Evolutionary conservation across 129 eudicot species (phyloP), one percentile per base, ranked within the genome.

Genomic region (Kitagawia praeruptora): DNA sequence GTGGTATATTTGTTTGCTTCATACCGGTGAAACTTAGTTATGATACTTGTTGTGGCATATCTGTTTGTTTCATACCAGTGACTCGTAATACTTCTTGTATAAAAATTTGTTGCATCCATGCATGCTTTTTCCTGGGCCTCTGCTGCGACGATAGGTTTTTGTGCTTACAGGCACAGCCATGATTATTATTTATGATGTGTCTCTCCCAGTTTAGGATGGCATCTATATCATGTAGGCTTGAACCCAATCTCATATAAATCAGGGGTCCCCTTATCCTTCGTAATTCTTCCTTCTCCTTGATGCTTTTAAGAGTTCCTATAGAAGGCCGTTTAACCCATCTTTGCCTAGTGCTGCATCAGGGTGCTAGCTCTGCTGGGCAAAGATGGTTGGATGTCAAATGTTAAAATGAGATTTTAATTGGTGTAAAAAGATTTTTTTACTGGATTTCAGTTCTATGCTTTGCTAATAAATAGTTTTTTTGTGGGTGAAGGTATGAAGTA

Each of bases 401-500:
- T 72, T 41, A 9, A 40, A 18, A 39, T 70, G 28, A 72, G 14
- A 21, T 19, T 15, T 41, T 9, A 19, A 41, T 21, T 72, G 2
- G 34, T 16, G 4, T 69, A 5, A 40, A 39, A 70, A 18, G 12
- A 1, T 71, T 67, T 15, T 15, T 37, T 51, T 6, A 37, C 19
- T 25, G 72, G 37, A 11, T 21, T 54, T 53, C 37, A 9, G 37
- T 77, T 21, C 25, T 15, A 47, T 45, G n/a, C 42, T 25, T 45
- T 41, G 8, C 45, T 78, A 44, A 27, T 75, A 54, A 56, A 5
- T 74, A 45, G 66, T 63, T 61, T 31, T 75, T 25, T 81, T 44
- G 49, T 75, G 46, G 83, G 75, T 18, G 76, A n/a, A n/a, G n/a
- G n/a, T n/a, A n/a, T 49, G 3, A 80, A 58, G 79, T 80, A 74